Percentiles rank a stretch among this genome's conserved stretches.
Evolutionary conservation across 164 flowering plant species (phyloP).

Genomic region (grape (Vitis vinifera)): DNA sequence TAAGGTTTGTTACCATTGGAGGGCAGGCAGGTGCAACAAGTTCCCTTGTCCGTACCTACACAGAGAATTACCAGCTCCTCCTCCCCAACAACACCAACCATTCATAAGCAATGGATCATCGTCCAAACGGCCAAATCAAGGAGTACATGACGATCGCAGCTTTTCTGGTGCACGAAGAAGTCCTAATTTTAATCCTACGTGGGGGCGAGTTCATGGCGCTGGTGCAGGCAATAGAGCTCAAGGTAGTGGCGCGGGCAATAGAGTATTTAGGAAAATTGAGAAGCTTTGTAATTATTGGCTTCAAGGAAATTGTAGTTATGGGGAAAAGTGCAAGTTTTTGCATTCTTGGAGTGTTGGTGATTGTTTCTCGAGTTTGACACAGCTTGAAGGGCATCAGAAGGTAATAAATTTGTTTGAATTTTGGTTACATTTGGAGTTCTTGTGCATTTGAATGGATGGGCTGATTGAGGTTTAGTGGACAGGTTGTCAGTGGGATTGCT

Average conservation of each 20-base stretch:
- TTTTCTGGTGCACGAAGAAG: slow-evolving; percentile 31
- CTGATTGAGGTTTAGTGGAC: slow-evolving; percentile 14
- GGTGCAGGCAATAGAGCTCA: slow-evolving; percentile 21
- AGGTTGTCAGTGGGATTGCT: slow-evolving; percentile 78
- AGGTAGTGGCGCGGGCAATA: slow-evolving; percentile 19
- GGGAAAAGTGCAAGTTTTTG: slow-evolving; percentile 66
- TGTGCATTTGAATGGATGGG: neutral
- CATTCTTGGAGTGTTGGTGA: slow-evolving; percentile 81
- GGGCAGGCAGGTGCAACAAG: slow-evolving; percentile 63
- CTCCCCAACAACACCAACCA: neutral
- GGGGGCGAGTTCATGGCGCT: slow-evolving; percentile 49
- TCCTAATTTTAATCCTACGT: slow-evolving; percentile 33
- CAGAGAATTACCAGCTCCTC: slow-evolving; percentile 39
- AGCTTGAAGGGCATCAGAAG: slow-evolving; percentile 87
- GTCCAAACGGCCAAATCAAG: slow-evolving; percentile 30
- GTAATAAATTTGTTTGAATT: slow-evolving; percentile 27
- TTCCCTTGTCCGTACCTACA: slow-evolving; percentile 60
- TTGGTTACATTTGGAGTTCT: slow-evolving; percentile 6
- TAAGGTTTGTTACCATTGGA: slow-evolving; percentile 75
- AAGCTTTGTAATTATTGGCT: slow-evolving; percentile 71
- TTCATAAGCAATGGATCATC: slow-evolving; percentile 18
- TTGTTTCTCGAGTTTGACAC: slow-evolving; percentile 55
- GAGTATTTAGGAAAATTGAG: slow-evolving; percentile 39
- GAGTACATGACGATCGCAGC: slow-evolving; percentile 26
- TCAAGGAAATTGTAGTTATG: slow-evolving; percentile 65